Percentiles rank a stretch among this genome's conserved stretches.
These are phyloP conservation scores for Diplogelasinospora grovesii DNA, from an alignment of 495 filamentous ascomycete genomes.

Conservation along the genomic window DNA sequence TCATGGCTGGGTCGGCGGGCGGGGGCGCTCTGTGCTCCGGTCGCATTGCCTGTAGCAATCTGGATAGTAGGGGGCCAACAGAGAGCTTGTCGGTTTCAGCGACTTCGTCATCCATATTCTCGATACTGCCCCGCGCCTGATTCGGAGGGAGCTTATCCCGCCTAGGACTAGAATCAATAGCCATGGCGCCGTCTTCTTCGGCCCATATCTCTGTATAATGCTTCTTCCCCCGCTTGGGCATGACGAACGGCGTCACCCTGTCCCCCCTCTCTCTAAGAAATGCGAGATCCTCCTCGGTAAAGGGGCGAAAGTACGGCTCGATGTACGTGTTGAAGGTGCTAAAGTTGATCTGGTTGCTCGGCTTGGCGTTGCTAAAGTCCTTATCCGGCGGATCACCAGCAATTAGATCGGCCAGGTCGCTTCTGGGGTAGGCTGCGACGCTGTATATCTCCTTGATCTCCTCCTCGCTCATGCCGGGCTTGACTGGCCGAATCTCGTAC, in stretches of 20 bases:
- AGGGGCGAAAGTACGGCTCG: slow-evolving; percentile 83
- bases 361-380: slow-evolving; percentile 92
- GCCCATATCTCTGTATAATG: slow-evolving; percentile 88
- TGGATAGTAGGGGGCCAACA: slow-evolving; percentile 72
- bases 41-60: slow-evolving; percentile 75
- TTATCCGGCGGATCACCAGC: slow-evolving; percentile 84
- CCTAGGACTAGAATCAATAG: slow-evolving; percentile 52
- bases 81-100: slow-evolving; percentile 89
- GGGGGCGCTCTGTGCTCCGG: slow-evolving; percentile 67
- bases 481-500: slow-evolving; percentile 79
- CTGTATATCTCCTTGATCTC: slow-evolving; percentile 80
- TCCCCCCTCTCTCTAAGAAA: slow-evolving; percentile 90
- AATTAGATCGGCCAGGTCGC: slow-evolving; percentile 75
- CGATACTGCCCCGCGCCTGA: slow-evolving; percentile 74
- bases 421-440: slow-evolving; percentile 72
- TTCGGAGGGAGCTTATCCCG: slow-evolving; percentile 67
- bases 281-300: slow-evolving; percentile 90
- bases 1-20: slow-evolving; percentile 44
- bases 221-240: slow-evolving; percentile 76
- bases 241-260: slow-evolving; percentile 71
- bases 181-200: slow-evolving; percentile 78
- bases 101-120: slow-evolving; percentile 75
- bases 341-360: slow-evolving; percentile 85
- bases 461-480: slow-evolving; percentile 67
- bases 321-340: slow-evolving; percentile 82